These are phyloP conservation scores for Earliella scabrosa DNA, from an alignment of 1,284 basidiomycete species.

Conservation along the genomic window DNA sequence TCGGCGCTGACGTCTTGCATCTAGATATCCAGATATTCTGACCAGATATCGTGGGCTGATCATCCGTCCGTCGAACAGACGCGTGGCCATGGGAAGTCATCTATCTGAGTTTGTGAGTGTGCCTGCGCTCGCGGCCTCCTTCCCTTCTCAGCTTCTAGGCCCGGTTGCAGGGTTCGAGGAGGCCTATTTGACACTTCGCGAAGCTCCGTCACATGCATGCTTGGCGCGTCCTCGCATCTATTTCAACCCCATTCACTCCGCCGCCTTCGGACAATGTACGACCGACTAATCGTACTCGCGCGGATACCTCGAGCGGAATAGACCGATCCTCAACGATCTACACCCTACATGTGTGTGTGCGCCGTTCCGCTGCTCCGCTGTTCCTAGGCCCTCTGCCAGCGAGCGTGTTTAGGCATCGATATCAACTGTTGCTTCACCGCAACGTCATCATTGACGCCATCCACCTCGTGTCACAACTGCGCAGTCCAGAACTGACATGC, in stretches of 20 bases:
- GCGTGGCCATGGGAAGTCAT: slow-evolving; percentile 18
- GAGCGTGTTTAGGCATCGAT: slow-evolving; percentile 9
- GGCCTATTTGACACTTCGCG: slow-evolving; percentile 15
- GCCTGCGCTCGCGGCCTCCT: slow-evolving; percentile 5
- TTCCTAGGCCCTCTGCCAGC: background rate
- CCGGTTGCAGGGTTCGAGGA: slow-evolving; percentile 12
- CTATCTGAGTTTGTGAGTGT: slow-evolving; percentile 16
- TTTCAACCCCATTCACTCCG: slow-evolving; percentile 7
- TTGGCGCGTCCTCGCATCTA: background rate
- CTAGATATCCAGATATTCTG: slow-evolving; percentile 20
- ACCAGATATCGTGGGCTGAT: slow-evolving; percentile 7
- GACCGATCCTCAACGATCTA: slow-evolving; percentile 8
- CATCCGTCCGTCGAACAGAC: slow-evolving; percentile 10
- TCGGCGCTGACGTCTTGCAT: slow-evolving; percentile 17
- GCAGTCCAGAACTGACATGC: slow-evolving; percentile 4
- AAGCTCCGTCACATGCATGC: slow-evolving; percentile 15
- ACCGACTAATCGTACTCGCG: background rate
- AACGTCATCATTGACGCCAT: slow-evolving; percentile 22
- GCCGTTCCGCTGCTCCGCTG: background rate
- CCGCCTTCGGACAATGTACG: background rate
- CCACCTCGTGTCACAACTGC: slow-evolving; percentile 19
- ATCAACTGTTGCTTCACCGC: slow-evolving; percentile 10
- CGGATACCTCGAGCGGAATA: slow-evolving; percentile 5
- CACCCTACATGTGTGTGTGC: slow-evolving; percentile 1
- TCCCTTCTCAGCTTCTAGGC: slow-evolving; percentile 13